phyloP scores from a whole-genome alignment of 805 yeast species.

The Yarrowia deformans region DNA sequence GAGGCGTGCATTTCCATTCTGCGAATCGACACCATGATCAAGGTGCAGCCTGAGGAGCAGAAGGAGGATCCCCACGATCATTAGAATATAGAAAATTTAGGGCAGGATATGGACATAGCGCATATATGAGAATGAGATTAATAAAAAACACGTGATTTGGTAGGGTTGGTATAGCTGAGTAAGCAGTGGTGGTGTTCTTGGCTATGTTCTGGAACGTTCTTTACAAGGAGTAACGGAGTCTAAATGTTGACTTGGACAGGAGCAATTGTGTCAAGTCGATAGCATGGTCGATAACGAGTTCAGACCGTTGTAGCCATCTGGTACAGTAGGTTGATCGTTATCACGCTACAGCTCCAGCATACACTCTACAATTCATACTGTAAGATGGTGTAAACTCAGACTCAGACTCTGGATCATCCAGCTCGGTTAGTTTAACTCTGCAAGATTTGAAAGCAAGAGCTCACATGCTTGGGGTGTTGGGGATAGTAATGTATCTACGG shows the following conservation, averaged over 20 bases:
- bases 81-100: constrained; percentile 46
- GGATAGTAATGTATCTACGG: no score
- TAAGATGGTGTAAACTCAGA: neutral
- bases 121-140: constrained; percentile 21
- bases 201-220: neutral
- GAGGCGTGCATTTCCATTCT: constrained; percentile 98
- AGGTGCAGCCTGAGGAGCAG: constrained; percentile 82
- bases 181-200: neutral
- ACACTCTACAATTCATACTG: neutral
- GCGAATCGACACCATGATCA: constrained; percentile 97
- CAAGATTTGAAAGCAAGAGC: neutral
- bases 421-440: constrained; percentile 13
- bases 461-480: constrained; percentile 1
- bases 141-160: neutral
- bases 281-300: no score
- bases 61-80: constrained; percentile 89
- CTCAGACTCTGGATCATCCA: constrained; percentile 4
- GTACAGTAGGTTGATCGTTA: no score
- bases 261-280: no score
- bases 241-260: no score
- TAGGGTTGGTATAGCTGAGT: neutral
- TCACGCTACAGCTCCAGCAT: no score
- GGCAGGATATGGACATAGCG: constrained; percentile 6
- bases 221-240: no score
- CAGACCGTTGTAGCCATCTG: no score